phyloP scores from a whole-genome alignment of 2,329 filamentous ascomycete genomes.

The Fusarium sp. region DNA sequence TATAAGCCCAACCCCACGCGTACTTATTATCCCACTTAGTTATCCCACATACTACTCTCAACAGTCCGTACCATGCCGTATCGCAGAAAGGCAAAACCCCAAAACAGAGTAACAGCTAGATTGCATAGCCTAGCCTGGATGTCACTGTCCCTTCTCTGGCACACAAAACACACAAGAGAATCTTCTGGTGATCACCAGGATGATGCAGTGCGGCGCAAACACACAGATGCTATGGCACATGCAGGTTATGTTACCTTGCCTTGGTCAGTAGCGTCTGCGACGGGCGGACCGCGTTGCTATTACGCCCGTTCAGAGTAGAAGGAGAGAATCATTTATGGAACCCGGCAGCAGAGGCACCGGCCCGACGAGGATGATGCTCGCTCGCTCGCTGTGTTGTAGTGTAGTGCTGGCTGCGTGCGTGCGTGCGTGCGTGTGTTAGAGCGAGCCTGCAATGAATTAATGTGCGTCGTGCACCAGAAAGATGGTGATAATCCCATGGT shows the following conservation, averaged over 20 bases:
- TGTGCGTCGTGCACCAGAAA: neutral
- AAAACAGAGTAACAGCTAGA: neutral
- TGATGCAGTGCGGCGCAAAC: conserved; percentile 20
- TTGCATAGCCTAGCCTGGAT: neutral
- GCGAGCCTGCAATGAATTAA: neutral
- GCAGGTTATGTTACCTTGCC: conserved; percentile 3
- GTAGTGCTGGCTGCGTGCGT: neutral
- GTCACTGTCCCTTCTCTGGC: neutral
- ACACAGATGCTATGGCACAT: conserved; percentile 15
- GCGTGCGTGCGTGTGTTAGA: neutral
- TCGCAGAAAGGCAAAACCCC: neutral
- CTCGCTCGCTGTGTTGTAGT: neutral
- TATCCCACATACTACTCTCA: neutral
- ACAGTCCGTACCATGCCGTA: neutral
- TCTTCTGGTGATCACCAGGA: conserved; percentile 2
- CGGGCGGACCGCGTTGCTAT: conserved; percentile 24
- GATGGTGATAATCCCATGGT: conserved; percentile 5
- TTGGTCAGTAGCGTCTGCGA: conserved; percentile 24
- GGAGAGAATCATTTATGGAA: neutral
- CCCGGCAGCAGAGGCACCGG: neutral
- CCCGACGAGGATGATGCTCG: conserved; percentile 1
- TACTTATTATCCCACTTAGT: conserved; percentile 17
- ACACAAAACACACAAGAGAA: neutral
- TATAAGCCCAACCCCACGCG: conserved; percentile 3
- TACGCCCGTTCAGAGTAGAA: conserved; percentile 19